phyloP scores from a whole-genome alignment of 345 rosid genomes.

The Lumnitzera littorea region DNA sequence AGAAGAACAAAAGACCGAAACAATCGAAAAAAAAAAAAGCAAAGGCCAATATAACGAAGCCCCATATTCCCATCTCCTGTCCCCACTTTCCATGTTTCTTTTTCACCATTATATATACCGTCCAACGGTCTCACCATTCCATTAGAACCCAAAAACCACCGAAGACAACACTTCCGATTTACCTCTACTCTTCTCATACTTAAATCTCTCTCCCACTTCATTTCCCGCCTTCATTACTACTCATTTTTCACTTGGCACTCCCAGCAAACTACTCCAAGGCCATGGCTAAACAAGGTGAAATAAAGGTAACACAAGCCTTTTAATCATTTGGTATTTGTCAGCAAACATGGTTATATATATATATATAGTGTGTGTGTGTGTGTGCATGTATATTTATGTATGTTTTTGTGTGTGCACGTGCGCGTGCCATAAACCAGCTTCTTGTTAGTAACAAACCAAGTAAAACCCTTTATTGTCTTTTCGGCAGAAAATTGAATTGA shows the following conservation, averaged over 20 bases:
- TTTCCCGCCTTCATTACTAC: too few species aligned
- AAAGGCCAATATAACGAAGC: conserved; percentile 23
- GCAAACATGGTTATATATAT: neutral
- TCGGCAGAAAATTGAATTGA: conserved; percentile 48
- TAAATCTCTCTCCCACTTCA: too few species aligned
- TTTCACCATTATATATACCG: conserved; percentile 13
- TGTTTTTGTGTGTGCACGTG: too few species aligned
- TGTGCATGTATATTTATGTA: too few species aligned
- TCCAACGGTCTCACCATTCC: conserved; percentile 7
- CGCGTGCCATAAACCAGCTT: neutral
- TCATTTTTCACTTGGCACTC: too few species aligned
- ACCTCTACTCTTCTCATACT: too few species aligned
- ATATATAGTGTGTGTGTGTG: too few species aligned
- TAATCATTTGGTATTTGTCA: neutral
- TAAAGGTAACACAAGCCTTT: too few species aligned
- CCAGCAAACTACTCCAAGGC: too few species aligned
- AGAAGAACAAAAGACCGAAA: neutral
- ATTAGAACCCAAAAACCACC: conserved; percentile 3
- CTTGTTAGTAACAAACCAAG: neutral
- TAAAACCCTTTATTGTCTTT: neutral
- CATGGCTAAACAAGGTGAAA: too few species aligned
- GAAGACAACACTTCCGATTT: neutral
- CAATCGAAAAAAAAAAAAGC: conserved; percentile 16
- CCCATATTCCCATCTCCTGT: neutral
- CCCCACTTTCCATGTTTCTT: neutral